Evolutionary conservation across 1,139 yeast genomes (phyloP).

Genomic region (Sugiyamaella pinicola): DNA sequence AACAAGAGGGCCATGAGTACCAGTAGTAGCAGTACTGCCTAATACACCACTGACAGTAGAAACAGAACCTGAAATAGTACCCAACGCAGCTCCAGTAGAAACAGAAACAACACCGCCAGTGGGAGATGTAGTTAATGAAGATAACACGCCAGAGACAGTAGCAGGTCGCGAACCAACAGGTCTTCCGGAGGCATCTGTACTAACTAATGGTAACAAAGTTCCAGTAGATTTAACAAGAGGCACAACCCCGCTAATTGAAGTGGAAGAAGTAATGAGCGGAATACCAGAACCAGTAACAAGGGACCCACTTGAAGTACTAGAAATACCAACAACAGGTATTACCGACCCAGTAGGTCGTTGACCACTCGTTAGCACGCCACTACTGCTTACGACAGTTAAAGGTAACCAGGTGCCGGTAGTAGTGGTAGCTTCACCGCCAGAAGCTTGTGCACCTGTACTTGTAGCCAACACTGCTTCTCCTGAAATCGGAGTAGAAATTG

Average conservation of each 20-base stretch:
- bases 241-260: neutral
- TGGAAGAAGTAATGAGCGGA: neutral
- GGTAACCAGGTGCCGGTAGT: constrained; percentile 14
- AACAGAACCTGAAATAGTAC: constrained; percentile 15
- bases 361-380: too few species aligned
- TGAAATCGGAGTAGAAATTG: neutral
- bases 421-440: constrained; percentile 6
- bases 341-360: constrained; percentile 3
- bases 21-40: neutral
- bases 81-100: constrained; percentile 26
- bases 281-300: neutral
- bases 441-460: constrained; percentile 3
- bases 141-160: neutral
- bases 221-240: constrained; percentile 18
- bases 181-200: neutral
- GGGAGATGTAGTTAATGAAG: constrained; percentile 7
- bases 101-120: constrained; percentile 29
- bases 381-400: constrained; percentile 7
- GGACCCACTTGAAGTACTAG: neutral
- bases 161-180: neutral
- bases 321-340: neutral
- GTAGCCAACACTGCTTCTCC: constrained; percentile 2
- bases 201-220: constrained; percentile 8
- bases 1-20: constrained; percentile 8
- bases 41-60: constrained; percentile 11